A percentile compares a stretch with the other conserved stretches of the same genome.
Conservation (phyloP, 2,329 filamentous ascomycete species). For the Rugonectria rugulosa region DNA sequence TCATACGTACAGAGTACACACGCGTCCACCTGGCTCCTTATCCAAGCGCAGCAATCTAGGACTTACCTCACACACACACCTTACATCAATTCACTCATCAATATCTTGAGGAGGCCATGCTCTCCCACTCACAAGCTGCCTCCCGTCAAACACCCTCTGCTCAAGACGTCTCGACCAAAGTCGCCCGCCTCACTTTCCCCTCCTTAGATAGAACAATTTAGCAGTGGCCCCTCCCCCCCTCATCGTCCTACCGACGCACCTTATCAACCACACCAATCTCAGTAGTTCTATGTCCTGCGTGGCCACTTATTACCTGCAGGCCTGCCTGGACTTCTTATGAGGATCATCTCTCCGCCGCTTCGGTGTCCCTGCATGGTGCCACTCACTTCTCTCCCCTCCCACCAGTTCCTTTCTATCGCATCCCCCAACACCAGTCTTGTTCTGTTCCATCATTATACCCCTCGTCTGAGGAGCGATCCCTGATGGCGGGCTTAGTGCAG, state of each 20-base stretch:
- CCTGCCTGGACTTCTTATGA: constrained; percentile 18
- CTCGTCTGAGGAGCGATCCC: constrained; percentile 12
- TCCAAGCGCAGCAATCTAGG: too few species aligned
- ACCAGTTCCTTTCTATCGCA: background rate
- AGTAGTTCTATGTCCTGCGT: constrained; percentile 6
- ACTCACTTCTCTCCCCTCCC: background rate
- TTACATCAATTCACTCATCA: background rate
- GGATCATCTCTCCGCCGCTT: constrained; percentile 12
- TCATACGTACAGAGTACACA: constrained; percentile 17
- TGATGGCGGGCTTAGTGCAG: constrained; percentile 39
- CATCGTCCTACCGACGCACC: constrained; percentile 12
- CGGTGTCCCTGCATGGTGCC: constrained; percentile 12
- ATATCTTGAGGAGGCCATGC: background rate
- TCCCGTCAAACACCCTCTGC: background rate
- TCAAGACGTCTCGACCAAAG: background rate
- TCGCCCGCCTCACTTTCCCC: constrained; percentile 20
- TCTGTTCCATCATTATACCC: background rate
- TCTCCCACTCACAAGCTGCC: background rate
- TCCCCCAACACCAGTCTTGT: background rate
- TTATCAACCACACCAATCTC: constrained; percentile 8
- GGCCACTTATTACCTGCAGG: constrained; percentile 12
- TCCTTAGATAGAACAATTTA: background rate
- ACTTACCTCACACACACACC: background rate
- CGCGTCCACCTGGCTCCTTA: too few species aligned
- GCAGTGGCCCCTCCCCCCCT: constrained; percentile 15